Evolutionary conservation across 345 rosid species (phyloP).

Genomic region (Citrus cavaleriei): DNA sequence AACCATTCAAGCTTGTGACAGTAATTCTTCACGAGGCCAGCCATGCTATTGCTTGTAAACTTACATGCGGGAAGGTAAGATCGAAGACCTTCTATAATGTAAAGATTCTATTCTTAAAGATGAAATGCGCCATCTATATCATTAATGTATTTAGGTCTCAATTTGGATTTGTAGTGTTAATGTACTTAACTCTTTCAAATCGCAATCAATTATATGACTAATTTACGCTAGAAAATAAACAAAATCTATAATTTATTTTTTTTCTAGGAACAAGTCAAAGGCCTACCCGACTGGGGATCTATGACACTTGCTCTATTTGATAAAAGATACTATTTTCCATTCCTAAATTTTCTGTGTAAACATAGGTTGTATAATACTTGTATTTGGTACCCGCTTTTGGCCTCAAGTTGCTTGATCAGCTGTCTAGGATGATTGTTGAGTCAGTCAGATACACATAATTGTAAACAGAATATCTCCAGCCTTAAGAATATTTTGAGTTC

Average conservation of each 20-base stretch:
- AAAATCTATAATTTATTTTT: background rate
- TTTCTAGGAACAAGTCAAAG: background rate
- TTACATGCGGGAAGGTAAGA: constrained; percentile 64
- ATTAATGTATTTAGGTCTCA: background rate
- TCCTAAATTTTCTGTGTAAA: too few relatives aligned
- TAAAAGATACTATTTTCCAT: background rate
- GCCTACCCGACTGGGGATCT: background rate
- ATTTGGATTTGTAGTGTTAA: background rate
- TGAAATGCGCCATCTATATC: background rate
- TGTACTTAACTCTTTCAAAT: background rate
- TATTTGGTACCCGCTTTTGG: background rate
- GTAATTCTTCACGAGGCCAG: constrained; percentile 73
- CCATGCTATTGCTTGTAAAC: constrained; percentile 72
- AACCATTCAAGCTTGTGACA: constrained; percentile 65
- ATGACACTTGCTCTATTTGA: background rate
- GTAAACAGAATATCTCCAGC: background rate
- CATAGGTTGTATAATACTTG: background rate
- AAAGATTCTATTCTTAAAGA: background rate
- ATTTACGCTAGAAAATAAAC: background rate
- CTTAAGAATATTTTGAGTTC: background rate
- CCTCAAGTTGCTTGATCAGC: background rate
- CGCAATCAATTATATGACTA: background rate
- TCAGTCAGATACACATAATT: background rate
- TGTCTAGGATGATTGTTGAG: background rate
- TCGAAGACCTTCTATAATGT: background rate